Evolutionary conservation across 441 rosid species (phyloP).

Genomic region (Sinapis alba): DNA sequence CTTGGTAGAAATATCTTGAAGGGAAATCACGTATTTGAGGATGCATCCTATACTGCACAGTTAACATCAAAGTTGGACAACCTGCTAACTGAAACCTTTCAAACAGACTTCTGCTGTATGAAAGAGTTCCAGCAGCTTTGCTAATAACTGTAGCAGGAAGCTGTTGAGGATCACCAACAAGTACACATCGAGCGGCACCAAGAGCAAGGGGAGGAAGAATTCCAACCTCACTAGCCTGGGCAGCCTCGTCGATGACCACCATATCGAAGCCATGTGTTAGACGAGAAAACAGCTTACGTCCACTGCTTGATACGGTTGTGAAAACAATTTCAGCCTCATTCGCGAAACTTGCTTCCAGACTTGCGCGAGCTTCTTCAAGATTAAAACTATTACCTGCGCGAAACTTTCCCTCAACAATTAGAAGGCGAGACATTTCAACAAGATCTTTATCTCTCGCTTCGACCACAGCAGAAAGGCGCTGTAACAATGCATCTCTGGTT

Average conservation of each 20-base stretch:
- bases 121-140: slow-evolving; percentile 95
- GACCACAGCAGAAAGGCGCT: slow-evolving; percentile 91
- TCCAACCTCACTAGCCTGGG: slow-evolving; percentile 98
- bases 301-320: slow-evolving; percentile 99
- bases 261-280: slow-evolving; percentile 99
- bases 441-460: slow-evolving; percentile 94
- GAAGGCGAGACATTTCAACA: slow-evolving; percentile 97
- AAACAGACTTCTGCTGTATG: slow-evolving; percentile 96
- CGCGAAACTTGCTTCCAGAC: slow-evolving; percentile 98
- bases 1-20: slow-evolving; percentile 94
- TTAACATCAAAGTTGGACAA: slow-evolving; percentile 93
- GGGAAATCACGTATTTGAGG: slow-evolving; percentile 97
- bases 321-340: slow-evolving; percentile 99
- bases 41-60: slow-evolving; percentile 99
- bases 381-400: slow-evolving; percentile 83
- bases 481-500: slow-evolving; percentile 82
- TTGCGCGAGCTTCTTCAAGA: slow-evolving; percentile 96
- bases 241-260: slow-evolving; percentile 99
- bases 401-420: slow-evolving; percentile 78
- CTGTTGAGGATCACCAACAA: slow-evolving; percentile 99
- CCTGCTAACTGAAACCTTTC: slow-evolving; percentile 99
- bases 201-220: slow-evolving; percentile 98
- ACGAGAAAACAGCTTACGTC: slow-evolving; percentile 95
- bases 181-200: slow-evolving; percentile 98
- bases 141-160: slow-evolving; percentile 99